Evolutionary conservation across 257 asterid genomes (phyloP).

Genomic region (Knoxia roxburghii): DNA sequence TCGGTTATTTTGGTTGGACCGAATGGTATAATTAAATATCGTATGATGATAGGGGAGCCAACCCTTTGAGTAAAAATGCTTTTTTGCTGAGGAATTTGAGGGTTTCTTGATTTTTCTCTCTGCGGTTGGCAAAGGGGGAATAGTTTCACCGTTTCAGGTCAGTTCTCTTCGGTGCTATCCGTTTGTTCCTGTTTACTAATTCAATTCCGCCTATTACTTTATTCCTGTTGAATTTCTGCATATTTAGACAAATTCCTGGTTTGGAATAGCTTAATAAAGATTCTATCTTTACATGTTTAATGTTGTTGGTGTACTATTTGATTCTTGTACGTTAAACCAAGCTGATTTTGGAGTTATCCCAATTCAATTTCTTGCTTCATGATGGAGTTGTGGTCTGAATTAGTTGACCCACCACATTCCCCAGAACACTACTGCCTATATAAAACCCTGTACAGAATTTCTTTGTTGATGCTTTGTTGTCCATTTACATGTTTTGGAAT

Average conservation of each 20-base stretch:
- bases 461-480: neutral
- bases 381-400: neutral
- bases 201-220: neutral
- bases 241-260: neutral
- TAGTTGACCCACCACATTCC: neutral
- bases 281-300: too few species aligned
- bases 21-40: too few species aligned
- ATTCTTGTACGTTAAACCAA: neutral
- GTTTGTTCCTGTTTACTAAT: neutral
- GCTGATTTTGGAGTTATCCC: neutral
- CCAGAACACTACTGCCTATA: neutral
- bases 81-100: constrained; percentile 22
- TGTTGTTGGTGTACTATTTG: neutral
- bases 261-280: neutral
- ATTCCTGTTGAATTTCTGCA: neutral
- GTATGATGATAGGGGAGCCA: constrained; percentile 9
- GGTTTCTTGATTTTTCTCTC: constrained; percentile 9
- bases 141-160: constrained; percentile 11
- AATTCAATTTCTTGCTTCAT: neutral
- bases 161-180: neutral
- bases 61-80: constrained; percentile 22
- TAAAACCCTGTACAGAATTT: neutral
- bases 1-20: too few species aligned
- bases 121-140: constrained; percentile 8
- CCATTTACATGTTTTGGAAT: neutral